Base-by-base conservation (phyloP, 2,329 filamentous ascomycete species). In the Neocatenulostroma microsporum region DNA sequence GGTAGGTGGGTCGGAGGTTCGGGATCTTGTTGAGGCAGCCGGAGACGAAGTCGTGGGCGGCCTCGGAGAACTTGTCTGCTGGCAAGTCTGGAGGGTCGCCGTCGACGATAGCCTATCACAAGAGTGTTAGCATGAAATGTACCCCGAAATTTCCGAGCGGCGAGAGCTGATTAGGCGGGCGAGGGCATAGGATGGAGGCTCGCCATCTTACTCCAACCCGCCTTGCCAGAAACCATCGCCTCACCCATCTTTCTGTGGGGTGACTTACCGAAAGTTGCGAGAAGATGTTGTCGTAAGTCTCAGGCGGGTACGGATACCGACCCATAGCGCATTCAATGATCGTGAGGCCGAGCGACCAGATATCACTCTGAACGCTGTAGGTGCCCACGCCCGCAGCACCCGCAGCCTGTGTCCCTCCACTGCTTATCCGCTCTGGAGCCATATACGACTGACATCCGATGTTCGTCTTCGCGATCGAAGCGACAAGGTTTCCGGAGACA, bases 371-470 rank as follows among this genome's bases (percentile, higher is more conserved):
- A 25, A 98, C 91, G 58, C 85, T 94, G 63, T 98, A 98, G 2
- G 89, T 94, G 38, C 89, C 89, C 41, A 81, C 82, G 4, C 76
- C 71, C n/a, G n/a, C n/a, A 38, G 74, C 74, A 40, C 78, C 76
- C 13, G 79, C 70, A 18, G 81, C 81, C 3, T 77, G 78, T 53
- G 87, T 78, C 15, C 82, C 82, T 39, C 88, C 87, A 32, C 85
- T 86, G 7, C 86, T 86, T 53, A 98, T 98, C 47, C 91, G 73
- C 62, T 98, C 91, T 0, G 91, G 91, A 0, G 91, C 91, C 91
- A 98, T 98, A 66, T 98, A 98, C 57, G 88, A 95, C 64, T 98
- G 91, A 56, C 91, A 98, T 25, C 91, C 91, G 54, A 98, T 98
- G 58, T 98, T 98, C 19, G 91, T 98, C 65, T 93, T 94, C 34